phyloP scores from a whole-genome alignment of 768 basidiomycete species.

The Pleurotus platypus region DNA sequence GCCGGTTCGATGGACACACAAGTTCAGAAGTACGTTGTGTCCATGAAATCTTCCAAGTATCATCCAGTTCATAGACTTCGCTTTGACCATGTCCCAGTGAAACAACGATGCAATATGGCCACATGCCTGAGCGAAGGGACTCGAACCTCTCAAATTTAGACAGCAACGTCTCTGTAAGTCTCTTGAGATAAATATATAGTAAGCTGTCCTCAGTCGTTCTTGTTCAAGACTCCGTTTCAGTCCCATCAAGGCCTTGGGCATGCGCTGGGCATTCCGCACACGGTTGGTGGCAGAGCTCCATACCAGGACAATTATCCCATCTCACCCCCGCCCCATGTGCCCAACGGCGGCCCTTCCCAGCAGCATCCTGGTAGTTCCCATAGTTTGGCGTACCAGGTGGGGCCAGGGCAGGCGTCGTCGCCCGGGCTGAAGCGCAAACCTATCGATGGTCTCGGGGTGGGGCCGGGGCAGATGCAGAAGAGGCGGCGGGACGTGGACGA shows the following conservation, averaged over 20 bases:
- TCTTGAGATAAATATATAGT: constrained; percentile 18
- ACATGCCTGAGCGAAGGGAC: constrained; percentile 55
- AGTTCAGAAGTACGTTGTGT: constrained; percentile 35
- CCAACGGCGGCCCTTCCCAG: constrained; percentile 22
- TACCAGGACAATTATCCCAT: constrained; percentile 30
- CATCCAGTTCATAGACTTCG: constrained; percentile 6
- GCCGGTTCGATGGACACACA: constrained; percentile 37
- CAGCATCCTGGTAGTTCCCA: constrained; percentile 8
- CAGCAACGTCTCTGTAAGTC: constrained; percentile 56
- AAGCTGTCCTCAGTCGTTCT: constrained; percentile 25
- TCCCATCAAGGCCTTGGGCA: constrained; percentile 59
- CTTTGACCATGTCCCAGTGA: constrained; percentile 39
- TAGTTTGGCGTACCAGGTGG: constrained; percentile 10
- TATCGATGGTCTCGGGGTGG: constrained; percentile 29
- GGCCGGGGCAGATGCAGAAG: constrained; percentile 36
- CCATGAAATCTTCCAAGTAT: constrained; percentile 4
- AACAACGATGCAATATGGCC: constrained; percentile 57
- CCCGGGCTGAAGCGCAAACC: constrained; percentile 53
- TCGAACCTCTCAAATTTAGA: constrained; percentile 51
- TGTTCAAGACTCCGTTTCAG: constrained; percentile 44
- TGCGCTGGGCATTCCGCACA: constrained; percentile 53
- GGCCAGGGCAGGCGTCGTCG: constrained; percentile 23
- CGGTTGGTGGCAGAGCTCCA: constrained; percentile 26
- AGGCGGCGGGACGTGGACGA: constrained; percentile 45
- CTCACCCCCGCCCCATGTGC: constrained; percentile 33